phyloP scores from a whole-genome alignment of 345 rosid genomes.

The Pseudoturritis turrita region DNA sequence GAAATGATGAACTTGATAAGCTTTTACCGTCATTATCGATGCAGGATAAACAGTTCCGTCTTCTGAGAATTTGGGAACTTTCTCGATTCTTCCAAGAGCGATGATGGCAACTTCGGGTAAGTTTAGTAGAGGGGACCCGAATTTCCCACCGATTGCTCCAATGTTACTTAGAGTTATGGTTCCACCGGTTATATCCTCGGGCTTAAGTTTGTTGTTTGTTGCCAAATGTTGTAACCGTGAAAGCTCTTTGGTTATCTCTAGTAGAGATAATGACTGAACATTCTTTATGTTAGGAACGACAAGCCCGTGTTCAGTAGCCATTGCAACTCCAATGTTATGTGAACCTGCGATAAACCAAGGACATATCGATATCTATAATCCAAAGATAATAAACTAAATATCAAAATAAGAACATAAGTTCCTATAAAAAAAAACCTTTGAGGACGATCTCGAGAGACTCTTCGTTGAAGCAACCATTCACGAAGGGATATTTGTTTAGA shows the following conservation, averaged over 20 bases:
- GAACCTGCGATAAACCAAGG: conserved; percentile 46
- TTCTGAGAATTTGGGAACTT: conserved; percentile 57
- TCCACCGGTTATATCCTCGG: conserved; percentile 74
- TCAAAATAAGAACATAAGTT: neutral
- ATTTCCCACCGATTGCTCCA: conserved; percentile 91
- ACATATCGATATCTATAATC: neutral
- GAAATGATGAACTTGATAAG: neutral
- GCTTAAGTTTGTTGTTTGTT: conserved; percentile 61
- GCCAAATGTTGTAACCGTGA: conserved; percentile 71
- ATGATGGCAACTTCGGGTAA: conserved; percentile 91
- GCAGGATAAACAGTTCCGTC: conserved; percentile 60
- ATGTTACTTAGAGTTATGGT: conserved; percentile 89
- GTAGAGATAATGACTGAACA: conserved; percentile 69
- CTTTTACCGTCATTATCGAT: conserved; percentile 71
- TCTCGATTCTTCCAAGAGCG: conserved; percentile 85
- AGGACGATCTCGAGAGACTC: conserved; percentile 65
- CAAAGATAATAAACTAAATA: neutral
- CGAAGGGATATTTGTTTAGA: conserved; percentile 60
- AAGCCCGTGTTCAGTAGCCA: conserved; percentile 85
- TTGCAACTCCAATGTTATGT: conserved; percentile 92
- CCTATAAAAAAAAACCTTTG: conserved; percentile 45
- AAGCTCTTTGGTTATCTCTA: conserved; percentile 85
- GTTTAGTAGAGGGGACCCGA: conserved; percentile 81
- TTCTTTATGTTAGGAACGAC: conserved; percentile 94
- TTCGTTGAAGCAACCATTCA: conserved; percentile 88